Base-by-base conservation (phyloP, 1,139 yeast species). In the Sugiyamaella pinicola region DNA sequence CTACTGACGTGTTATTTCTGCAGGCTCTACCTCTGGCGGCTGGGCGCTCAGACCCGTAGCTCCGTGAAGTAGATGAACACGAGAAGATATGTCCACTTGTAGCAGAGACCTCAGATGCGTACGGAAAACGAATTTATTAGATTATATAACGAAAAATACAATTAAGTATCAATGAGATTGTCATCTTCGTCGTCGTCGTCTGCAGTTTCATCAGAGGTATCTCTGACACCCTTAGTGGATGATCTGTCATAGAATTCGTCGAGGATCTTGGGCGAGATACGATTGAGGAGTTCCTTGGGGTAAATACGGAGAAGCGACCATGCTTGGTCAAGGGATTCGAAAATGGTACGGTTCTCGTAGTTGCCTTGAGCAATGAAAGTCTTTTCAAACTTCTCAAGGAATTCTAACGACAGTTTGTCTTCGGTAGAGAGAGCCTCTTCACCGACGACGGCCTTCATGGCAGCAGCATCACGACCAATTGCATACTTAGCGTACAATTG, bases 391-490 rank as follows among this genome's bases (percentile, higher is more conserved):
- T 93, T 93, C 71, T 95, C 99, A 76, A 93, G 83, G 72, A 93
- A 93, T 77, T 93, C 99, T 68, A 93, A 81, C 1, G 99, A 93
- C 62, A 93, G 81, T 76, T 93, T 95, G 76, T 93, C 99, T 75
- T 93, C 99, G 62, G 89, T 88, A 34, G 97, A 90, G 68, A 93
- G 80, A 38, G 99, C 99, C 75, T 93, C 99, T 75, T 93, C 99
- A 82, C 99, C 99, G 65, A 93, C 99, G 62, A 93, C 99, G n/a
- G 99, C 96, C 78, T 93, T 93, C 99, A 93, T 93, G 64, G 99
- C 97, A 49, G 99, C 99, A 29, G 99, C 99, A 75, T 93, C 99
- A 76, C 91, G 87, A 79, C 99, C 99, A 77, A 93, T 95, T 62
- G 99, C 99, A 71, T 93, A 93, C 74, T 93, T 93, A 67, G 99